phyloP scores from a whole-genome alignment of 1,284 basidiomycete genomes.

The Cutaneotrichosporon cyanovorans region DNA sequence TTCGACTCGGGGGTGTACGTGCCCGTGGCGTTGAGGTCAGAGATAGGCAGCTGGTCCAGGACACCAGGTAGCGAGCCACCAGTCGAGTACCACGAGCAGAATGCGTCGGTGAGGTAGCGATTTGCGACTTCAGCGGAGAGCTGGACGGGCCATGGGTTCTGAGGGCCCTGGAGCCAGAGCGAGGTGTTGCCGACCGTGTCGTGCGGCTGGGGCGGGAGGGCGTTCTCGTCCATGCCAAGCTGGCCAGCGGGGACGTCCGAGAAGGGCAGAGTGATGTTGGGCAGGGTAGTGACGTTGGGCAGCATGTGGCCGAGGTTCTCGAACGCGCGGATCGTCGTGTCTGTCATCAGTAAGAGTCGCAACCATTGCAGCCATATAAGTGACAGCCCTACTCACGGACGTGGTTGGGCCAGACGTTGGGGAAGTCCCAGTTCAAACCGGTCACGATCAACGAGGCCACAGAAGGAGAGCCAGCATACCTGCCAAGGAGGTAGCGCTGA shows the following conservation, averaged over 20 bases:
- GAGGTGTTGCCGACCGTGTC: conserved; percentile 51
- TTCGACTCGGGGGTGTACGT: conserved; percentile 29
- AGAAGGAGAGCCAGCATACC: conserved; percentile 71
- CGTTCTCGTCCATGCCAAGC: conserved; percentile 58
- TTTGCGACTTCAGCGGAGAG: conserved; percentile 55
- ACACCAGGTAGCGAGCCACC: conserved; percentile 68
- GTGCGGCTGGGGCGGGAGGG: conserved; percentile 50
- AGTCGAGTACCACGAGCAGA: conserved; percentile 76
- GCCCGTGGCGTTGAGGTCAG: conserved; percentile 66
- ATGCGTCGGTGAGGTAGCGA: conserved; percentile 68
- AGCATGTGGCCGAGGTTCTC: conserved; percentile 44
- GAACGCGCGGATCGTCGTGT: conserved; percentile 72
- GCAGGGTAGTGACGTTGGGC: conserved; percentile 20
- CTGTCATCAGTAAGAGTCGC: conserved; percentile 10
- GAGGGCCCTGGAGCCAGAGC: conserved; percentile 20
- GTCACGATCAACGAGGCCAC: conserved; percentile 62
- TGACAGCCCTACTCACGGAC: conserved; percentile 47
- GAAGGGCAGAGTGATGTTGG: conserved; percentile 15
- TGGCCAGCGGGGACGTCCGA: conserved; percentile 61
- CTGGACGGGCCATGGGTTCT: conserved; percentile 44
- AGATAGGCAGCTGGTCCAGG: conserved; percentile 60
- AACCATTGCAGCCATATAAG: too few species aligned
- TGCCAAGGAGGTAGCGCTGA: conserved; percentile 66
- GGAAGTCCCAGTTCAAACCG: conserved; percentile 66
- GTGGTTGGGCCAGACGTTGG: conserved; percentile 61